These are phyloP conservation scores for Clonostachys sp. DNA, from an alignment of 2,329 filamentous ascomycete genomes.

Conservation along the genomic window DNA sequence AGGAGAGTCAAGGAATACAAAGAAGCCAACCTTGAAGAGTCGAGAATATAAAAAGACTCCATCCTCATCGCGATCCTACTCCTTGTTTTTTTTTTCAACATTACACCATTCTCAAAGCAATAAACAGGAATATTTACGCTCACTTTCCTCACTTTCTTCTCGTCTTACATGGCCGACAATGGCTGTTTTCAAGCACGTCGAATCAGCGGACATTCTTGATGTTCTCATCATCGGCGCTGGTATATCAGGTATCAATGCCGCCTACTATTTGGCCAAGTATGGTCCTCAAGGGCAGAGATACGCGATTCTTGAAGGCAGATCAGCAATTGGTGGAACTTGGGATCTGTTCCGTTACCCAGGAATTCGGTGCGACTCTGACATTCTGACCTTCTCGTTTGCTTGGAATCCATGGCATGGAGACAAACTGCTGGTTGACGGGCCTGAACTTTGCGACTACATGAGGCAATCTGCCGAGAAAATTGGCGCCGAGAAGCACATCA, in stretches of 20 bases:
- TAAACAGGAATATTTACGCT: not conserved
- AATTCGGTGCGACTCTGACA: conserved; percentile 57
- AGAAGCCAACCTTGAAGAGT: no score
- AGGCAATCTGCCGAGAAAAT: conserved; percentile 37
- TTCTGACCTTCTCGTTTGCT: conserved; percentile 56
- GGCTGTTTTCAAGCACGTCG: not conserved
- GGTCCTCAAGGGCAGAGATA: conserved; percentile 47
- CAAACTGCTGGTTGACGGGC: conserved; percentile 42
- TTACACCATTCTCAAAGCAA: not conserved
- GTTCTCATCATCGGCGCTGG: conserved; percentile 64
- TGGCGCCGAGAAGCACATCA: conserved; percentile 47
- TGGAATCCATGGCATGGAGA: conserved; percentile 64
- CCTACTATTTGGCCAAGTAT: conserved; percentile 55
- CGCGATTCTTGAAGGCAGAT: conserved; percentile 60
- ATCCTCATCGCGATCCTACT: not conserved
- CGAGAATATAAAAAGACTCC: no score
- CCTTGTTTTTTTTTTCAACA: not conserved
- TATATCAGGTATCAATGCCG: conserved; percentile 67
- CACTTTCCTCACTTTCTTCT: not conserved
- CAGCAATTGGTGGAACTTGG: conserved; percentile 68
- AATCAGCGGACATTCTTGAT: conserved; percentile 24
- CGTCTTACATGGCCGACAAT: not conserved
- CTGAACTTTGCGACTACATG: conserved; percentile 45
- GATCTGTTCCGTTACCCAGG: conserved; percentile 69
- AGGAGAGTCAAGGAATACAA: no score